Base-by-base conservation (phyloP, 2,329 filamentous ascomycete genomes). In the Aspergillus versicolor region DNA sequence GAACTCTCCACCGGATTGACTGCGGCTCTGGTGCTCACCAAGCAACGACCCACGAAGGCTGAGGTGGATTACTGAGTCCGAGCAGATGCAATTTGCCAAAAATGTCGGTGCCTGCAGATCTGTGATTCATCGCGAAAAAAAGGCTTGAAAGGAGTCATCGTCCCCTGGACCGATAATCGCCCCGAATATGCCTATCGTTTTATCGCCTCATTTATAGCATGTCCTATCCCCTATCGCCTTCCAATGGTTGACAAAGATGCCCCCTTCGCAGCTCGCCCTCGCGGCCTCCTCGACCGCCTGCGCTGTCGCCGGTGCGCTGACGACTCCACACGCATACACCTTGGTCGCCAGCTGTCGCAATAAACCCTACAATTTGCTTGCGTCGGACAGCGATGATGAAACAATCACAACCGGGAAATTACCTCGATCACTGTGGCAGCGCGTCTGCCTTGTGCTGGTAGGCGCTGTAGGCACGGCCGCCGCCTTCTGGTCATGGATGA, bases 361-460 rank as follows among this genome's bases (percentile, higher is more conserved):
- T 2, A 50, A 43, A 17, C 3, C 4, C 5, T 55, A 52, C 37
- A 24, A n/a, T 5, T n/a, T 40, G n/a, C 15, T 48, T 9, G 32
- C 40, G 6, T 5, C 6, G 4, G 34, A 21, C 2, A 15, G 34
- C 6, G 24, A 42, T 3, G 37, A 55, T 21, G 56, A 51, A 24
- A 15, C 9, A 9, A 52, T 52, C 8, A 44, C 52, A 1, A 48
- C 5, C 0, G n/a, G 22, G 1, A 56, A 58, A 24, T 12, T 37
- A 2, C 47, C 56, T 3, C 52, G 34, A 3, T 51, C 56, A 15
- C 17, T 42, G 21, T 55, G 47, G 52, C 56, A 58, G 41, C 41
- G 45, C 17, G 11, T 56, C 11, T 47, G 17, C n/a, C 13, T 58
- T 34, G 40, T 48, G 11, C 17, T 47, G 17, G 56, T 55, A 9